phyloP scores from a whole-genome alignment of 2,329 filamentous ascomycete genomes.

The Botrytis fragariae region DNA sequence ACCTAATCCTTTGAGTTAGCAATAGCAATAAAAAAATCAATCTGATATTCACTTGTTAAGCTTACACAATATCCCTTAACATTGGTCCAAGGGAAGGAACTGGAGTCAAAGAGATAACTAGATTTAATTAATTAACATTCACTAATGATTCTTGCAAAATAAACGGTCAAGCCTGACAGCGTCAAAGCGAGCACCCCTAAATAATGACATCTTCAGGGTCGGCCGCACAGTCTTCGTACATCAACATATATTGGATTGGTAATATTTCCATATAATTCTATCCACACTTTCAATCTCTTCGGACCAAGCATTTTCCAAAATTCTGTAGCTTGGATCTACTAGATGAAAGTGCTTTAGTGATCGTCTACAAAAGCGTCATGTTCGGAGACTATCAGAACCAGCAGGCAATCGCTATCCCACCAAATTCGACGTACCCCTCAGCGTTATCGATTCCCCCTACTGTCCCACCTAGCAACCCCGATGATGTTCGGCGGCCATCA shows the following conservation, averaged over 20 bases:
- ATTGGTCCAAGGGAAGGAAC: not conserved
- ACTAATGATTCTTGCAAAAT: not conserved
- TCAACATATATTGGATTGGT: not conserved
- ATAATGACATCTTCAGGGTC: not conserved
- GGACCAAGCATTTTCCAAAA: not conserved
- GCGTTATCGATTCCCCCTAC: conserved; percentile 5
- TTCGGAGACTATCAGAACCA: conserved; percentile 17
- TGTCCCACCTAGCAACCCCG: conserved; percentile 16
- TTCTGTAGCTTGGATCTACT: not conserved
- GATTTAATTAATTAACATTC: not conserved
- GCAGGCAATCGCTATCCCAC: conserved; percentile 7
- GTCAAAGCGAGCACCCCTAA: not conserved
- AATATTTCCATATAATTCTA: not conserved
- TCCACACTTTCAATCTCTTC: not conserved
- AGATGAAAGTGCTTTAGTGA: conserved; percentile 2
- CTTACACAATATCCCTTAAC: not conserved
- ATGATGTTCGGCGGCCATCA: conserved; percentile 23
- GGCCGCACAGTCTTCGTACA: not conserved
- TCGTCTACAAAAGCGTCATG: conserved; percentile 6
- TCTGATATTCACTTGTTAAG: not conserved
- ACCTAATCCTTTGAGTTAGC: not conserved
- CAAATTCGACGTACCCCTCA: conserved; percentile 13
- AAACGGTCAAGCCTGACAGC: not conserved
- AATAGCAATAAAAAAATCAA: not conserved
- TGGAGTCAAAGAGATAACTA: not conserved